These are phyloP conservation scores for Talaromyces marneffei DNA, from an alignment of 2,329 filamentous ascomycete genomes.

Conservation along the genomic window DNA sequence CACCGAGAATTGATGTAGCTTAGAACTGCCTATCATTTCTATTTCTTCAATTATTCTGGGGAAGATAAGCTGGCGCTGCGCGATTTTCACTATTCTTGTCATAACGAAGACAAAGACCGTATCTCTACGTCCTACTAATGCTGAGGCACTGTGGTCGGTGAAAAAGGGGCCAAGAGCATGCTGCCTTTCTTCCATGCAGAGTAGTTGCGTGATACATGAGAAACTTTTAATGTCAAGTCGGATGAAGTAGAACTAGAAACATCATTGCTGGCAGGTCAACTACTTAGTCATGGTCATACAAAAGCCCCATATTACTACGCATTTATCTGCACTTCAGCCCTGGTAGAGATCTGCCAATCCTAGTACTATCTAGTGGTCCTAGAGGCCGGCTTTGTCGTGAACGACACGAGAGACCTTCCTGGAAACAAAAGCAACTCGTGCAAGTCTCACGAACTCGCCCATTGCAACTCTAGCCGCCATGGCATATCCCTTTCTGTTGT, in stretches of 20 bases:
- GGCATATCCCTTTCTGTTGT: neutral
- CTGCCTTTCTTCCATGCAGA: neutral
- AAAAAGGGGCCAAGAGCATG: neutral
- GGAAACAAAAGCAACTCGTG: neutral
- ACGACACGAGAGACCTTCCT: neutral
- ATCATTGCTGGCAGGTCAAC: neutral
- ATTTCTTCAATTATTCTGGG: neutral
- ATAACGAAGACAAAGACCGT: neutral
- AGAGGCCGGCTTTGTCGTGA: neutral
- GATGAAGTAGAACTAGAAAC: neutral
- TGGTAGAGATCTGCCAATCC: neutral
- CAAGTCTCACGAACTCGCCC: neutral
- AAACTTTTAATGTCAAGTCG: neutral
- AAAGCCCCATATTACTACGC: neutral
- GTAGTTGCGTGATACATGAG: neutral
- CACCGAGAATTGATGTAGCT: neutral
- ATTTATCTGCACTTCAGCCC: neutral
- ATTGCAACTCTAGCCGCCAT: neutral
- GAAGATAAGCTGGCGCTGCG: neutral
- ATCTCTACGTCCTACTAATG: neutral
- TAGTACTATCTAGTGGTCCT: neutral
- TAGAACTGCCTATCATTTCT: neutral
- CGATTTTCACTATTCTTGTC: neutral
- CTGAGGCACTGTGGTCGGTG: neutral
- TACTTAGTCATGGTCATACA: neutral